Evolutionary conservation across 2,329 filamentous ascomycete species (phyloP).

Genomic region (Macroventuria anomochaeta): DNA sequence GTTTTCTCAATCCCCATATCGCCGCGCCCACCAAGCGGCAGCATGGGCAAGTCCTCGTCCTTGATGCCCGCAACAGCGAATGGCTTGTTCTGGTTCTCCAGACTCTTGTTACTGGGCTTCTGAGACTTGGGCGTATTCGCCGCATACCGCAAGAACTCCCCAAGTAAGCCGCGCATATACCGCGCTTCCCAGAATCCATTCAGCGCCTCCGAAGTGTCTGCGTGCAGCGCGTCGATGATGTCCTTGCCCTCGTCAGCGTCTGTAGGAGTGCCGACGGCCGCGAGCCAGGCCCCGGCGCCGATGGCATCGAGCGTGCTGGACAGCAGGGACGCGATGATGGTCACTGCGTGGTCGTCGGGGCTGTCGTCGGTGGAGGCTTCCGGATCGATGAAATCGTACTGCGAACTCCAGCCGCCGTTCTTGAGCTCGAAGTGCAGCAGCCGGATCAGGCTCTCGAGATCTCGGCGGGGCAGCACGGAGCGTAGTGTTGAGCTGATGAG

Average conservation of each 20-base stretch:
- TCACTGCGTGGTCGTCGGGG: conserved; percentile 71
- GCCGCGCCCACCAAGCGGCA: conserved; percentile 76
- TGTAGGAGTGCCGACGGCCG: conserved; percentile 56
- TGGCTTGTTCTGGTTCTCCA: conserved; percentile 56
- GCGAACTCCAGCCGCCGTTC: conserved; percentile 76
- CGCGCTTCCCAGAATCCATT: conserved; percentile 74
- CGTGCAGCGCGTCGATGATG: conserved; percentile 69
- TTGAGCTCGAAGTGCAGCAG: conserved; percentile 75
- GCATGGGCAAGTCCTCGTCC: conserved; percentile 56
- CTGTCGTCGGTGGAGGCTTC: conserved; percentile 51
- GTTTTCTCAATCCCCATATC: conserved; percentile 54
- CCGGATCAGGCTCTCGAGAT: conserved; percentile 74
- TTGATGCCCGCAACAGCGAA: conserved; percentile 52
- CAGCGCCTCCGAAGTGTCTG: conserved; percentile 73
- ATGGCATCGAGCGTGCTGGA: conserved; percentile 78
- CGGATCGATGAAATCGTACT: conserved; percentile 68
- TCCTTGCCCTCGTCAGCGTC: conserved; percentile 64
- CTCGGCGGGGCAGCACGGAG: conserved; percentile 67
- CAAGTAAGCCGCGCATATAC: conserved; percentile 68
- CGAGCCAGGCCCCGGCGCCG: conserved; percentile 75
- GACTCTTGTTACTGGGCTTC: conserved; percentile 40
- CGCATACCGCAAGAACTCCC: conserved; percentile 69
- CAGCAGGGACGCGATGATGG: conserved; percentile 73
- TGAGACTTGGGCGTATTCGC: conserved; percentile 37
- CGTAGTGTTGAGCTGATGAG: conserved; percentile 70